Percentiles rank a stretch among this genome's conserved stretches.
phyloP scores from a whole-genome alignment of 768 basidiomycete species.

The Suillus clintonianus region DNA sequence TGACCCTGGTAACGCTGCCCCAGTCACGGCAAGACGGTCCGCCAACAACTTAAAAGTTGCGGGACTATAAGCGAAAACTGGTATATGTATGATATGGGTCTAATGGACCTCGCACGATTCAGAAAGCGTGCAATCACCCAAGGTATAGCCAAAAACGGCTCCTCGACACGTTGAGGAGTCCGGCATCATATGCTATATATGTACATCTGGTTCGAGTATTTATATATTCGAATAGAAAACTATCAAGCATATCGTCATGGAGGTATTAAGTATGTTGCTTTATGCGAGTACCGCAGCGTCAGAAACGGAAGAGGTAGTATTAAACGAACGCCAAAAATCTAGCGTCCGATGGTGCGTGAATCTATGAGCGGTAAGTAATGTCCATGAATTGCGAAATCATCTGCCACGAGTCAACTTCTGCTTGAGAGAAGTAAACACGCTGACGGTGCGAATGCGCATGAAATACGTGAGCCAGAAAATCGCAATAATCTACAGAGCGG shows the following conservation, averaged over 20 bases:
- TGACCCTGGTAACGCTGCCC: no score
- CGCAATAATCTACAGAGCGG: slow-evolving; percentile 14
- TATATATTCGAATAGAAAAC: not conserved
- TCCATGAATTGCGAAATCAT: not conserved
- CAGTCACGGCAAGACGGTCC: no score
- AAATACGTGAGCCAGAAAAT: slow-evolving; percentile 25
- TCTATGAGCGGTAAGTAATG: not conserved
- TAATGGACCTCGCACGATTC: no score
- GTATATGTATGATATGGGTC: no score
- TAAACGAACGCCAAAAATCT: not conserved
- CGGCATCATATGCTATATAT: no score
- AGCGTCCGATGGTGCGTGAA: not conserved
- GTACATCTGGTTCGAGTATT: not conserved
- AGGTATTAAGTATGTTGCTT: not conserved
- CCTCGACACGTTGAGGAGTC: no score
- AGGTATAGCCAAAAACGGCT: no score
- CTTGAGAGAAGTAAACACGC: slow-evolving; percentile 4
- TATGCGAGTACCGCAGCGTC: not conserved
- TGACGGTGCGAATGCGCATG: slow-evolving; percentile 26
- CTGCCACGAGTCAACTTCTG: not conserved
- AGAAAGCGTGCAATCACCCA: no score
- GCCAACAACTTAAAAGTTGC: no score
- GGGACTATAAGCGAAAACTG: no score
- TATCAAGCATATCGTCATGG: not conserved
- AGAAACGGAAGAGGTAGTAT: not conserved